Percentiles rank a stretch among this genome's conserved stretches.
These are phyloP conservation scores for Pseudotulostoma volvatum DNA, from an alignment of 495 filamentous ascomycete species.

Conservation along the genomic window DNA sequence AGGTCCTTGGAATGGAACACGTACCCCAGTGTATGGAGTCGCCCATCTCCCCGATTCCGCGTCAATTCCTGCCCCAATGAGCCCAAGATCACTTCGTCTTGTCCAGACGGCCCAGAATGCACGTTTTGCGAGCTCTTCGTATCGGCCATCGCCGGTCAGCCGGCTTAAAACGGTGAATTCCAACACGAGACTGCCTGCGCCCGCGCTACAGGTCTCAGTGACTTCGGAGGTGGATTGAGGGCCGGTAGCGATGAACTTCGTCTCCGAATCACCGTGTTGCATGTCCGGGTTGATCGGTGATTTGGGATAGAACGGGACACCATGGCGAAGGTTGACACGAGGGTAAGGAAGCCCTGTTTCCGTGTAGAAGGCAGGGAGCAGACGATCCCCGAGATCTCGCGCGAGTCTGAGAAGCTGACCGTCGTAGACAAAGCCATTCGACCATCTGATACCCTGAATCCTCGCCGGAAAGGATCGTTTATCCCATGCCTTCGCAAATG, in stretches of 20 bases:
- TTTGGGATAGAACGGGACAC: slow-evolving; percentile 78
- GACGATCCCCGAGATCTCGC: slow-evolving; percentile 60
- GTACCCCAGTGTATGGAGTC: slow-evolving; percentile 58
- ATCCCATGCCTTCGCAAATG: slow-evolving; percentile 26
- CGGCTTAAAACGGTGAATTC: slow-evolving; percentile 86
- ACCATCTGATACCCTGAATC: slow-evolving; percentile 49
- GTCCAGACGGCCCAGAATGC: slow-evolving; percentile 95
- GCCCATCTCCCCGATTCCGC: slow-evolving; percentile 86
- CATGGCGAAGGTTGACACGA: slow-evolving; percentile 80
- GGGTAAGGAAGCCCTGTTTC: slow-evolving; percentile 88
- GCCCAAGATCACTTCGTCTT: slow-evolving; percentile 62
- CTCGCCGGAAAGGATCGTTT: slow-evolving; percentile 14
- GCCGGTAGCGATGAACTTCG: slow-evolving; percentile 18
- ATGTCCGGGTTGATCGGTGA: slow-evolving; percentile 46
- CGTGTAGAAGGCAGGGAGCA: slow-evolving; percentile 81
- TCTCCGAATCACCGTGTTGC: slow-evolving; percentile 6
- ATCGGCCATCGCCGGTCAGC: slow-evolving; percentile 70
- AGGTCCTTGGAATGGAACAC: too few relatives aligned
- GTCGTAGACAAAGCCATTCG: slow-evolving; percentile 66
- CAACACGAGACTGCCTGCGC: slow-evolving; percentile 81
- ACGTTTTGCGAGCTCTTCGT: slow-evolving; percentile 73
- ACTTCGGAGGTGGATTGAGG: slow-evolving; percentile 42
- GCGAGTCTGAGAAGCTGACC: slow-evolving; percentile 79
- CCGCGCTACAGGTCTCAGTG: slow-evolving; percentile 91
- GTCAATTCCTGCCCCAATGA: slow-evolving; percentile 88